Evolutionary conservation across 768 basidiomycete genomes (phyloP), one percentile per base, ranked within the genome.

Genomic region (Termitomyces sp.): DNA sequence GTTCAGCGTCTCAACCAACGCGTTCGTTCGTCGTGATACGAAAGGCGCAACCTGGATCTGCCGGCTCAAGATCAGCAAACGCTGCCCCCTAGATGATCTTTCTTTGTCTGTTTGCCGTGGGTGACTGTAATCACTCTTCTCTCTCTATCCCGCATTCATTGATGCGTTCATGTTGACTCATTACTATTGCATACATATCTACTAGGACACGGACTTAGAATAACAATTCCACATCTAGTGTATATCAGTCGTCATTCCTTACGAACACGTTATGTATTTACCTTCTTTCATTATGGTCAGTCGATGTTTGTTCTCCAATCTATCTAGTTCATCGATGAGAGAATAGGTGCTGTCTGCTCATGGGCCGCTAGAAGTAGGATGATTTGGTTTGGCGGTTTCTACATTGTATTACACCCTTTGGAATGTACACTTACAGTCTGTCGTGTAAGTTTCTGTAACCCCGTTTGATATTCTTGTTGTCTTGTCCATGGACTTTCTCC

Each of bases 21-120:
- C 72, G 82, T 62, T 87, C 86, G 29, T 89, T 89, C 61, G 86
- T 88, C 20, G 87, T 89, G 34, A 81, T 88, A 49, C 78, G 86
- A n/a, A 85, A 84, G 67, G 76, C 79, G 27, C 78, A 76, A 16
- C 56, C 65, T n/a, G 60, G 58, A 37, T 56, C 61, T 24, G 52
- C 57, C n/a, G 58, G 56, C 29, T 37, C 49, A 27, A 54, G 56
- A 26, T 47, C 53, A 18, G 55, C 55, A 3, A 62, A 63, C 42
- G 57, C 56, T 55, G 53, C 59, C 5, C 56, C 61, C 26, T 63
- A 66, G 59, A 61, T 60, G 13, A 53, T 58, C 4, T 53, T 49
- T 10, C 54, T 49, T 43, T 27, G 58, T 49, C 39, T 59, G 13
- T 34, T 56, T 53, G 22, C 5, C 41, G 46, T 43, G 49, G 50